These are phyloP conservation scores for Ceratocystis papillata DNA, from an alignment of 2,329 filamentous ascomycete species.

Conservation along the genomic window DNA sequence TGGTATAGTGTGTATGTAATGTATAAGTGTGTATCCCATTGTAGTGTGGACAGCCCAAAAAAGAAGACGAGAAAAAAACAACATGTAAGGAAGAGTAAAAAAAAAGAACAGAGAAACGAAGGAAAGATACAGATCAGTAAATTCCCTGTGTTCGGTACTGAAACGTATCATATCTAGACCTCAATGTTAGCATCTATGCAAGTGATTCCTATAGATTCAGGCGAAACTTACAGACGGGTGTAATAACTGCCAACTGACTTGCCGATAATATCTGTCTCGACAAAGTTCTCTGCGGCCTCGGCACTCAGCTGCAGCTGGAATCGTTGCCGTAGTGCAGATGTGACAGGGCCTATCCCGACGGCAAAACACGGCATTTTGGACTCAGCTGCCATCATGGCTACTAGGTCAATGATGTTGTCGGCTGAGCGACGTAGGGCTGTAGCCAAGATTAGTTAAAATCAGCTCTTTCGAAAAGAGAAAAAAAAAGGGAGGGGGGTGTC, in stretches of 20 bases:
- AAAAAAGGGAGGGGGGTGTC: neutral
- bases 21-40: neutral
- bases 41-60: slow-evolving; percentile 6
- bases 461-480: neutral
- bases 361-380: slow-evolving; percentile 79
- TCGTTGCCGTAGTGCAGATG: slow-evolving; percentile 56
- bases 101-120: slow-evolving; percentile 11
- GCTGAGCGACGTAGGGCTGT: slow-evolving; percentile 63
- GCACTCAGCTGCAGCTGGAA: slow-evolving; percentile 76
- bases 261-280: slow-evolving; percentile 65
- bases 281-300: slow-evolving; percentile 69
- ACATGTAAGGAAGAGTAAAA: slow-evolving; percentile 12
- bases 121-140: slow-evolving; percentile 43
- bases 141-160: slow-evolving; percentile 82
- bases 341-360: slow-evolving; percentile 60
- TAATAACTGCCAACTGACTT: slow-evolving; percentile 83
- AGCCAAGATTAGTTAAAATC: slow-evolving; percentile 24
- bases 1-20: slow-evolving; percentile 13
- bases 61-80: neutral
- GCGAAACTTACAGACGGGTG: slow-evolving; percentile 58
- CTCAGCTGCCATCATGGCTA: slow-evolving; percentile 73
- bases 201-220: neutral
- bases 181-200: slow-evolving; percentile 23
- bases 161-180: slow-evolving; percentile 64
- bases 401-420: slow-evolving; percentile 69